Evolutionary conservation across 257 asterid species (phyloP), one percentile per base, ranked within the genome.

Genomic region (Asclepias syriaca): DNA sequence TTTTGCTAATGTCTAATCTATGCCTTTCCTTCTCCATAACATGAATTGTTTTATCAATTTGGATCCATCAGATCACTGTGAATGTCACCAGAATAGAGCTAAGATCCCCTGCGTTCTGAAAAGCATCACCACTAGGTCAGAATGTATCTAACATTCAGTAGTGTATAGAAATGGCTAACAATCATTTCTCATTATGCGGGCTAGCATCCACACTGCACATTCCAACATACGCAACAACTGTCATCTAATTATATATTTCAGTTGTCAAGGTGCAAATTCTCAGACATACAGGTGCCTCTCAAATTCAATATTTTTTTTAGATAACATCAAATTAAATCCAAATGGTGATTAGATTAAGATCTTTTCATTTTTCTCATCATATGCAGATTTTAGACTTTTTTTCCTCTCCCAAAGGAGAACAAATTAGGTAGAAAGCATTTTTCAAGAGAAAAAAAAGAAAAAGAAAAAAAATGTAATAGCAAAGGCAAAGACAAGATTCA

Each of bases 1-100:
- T 29, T 15, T 15, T 13, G 65, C 43, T 24, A 59, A 59, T 12
- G n/a, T 59, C 29, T 19, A 3, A 59, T 0, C 97, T 77, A 88
- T 91, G 37, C 98, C 97, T 86, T 91, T 97, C 72, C 91, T 97
- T 58, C 96, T 81, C 96, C 97, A 91, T 82, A 89, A 94, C n/a
- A 96, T 96, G 71, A 93, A 96, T 77, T 91, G 88, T 21, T 94
- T 96, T 87, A 83, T 88, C 97, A 16, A 91, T 93, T 69, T 93
- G 96, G 96, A 75, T 89, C 97, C 85, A 97, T 79, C 66, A 93
- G 97, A 81, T 93, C 97, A 34, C 91, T 88, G 39, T 92, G 96
- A 32, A 89, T 89, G 81, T 91, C 96, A 14, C 98, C 96, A 3
- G 78, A 91, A 91, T 65, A 93, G 87, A 29, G 97, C 96, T 40